phyloP scores from a whole-genome alignment of 768 basidiomycete species.

The Amanita exitialis region DNA sequence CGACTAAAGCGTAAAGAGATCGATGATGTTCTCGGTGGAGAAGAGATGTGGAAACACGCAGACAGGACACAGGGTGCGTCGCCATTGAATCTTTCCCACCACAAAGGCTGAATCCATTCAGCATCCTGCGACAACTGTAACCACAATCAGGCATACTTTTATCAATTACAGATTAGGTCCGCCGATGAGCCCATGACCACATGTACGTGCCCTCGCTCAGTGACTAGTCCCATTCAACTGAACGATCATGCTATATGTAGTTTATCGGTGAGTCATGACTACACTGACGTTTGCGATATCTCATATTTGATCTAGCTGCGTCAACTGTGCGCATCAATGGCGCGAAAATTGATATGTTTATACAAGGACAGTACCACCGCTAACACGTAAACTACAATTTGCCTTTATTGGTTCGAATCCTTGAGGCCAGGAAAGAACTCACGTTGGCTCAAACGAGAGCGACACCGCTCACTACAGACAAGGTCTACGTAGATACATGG shows the following conservation, averaged over 20 bases:
- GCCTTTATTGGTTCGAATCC: too few relatives aligned
- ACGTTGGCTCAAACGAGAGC: too few relatives aligned
- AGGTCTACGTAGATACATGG: too few relatives aligned
- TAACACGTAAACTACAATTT: too few relatives aligned
- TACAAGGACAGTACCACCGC: neutral
- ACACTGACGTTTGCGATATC: neutral
- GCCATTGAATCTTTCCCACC: neutral
- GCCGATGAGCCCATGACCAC: slow-evolving; percentile 89
- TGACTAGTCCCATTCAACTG: neutral
- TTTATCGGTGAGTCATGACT: slow-evolving; percentile 42
- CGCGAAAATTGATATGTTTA: slow-evolving; percentile 40
- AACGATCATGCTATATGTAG: slow-evolving; percentile 18
- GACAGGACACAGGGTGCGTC: slow-evolving; percentile 68
- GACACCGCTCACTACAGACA: too few relatives aligned
- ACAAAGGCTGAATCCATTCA: slow-evolving; percentile 11
- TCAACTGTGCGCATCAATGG: slow-evolving; percentile 57
- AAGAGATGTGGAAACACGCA: slow-evolving; percentile 89
- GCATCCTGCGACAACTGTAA: slow-evolving; percentile 75
- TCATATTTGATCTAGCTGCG: slow-evolving; percentile 32
- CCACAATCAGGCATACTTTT: slow-evolving; percentile 79
- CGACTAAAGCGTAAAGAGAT: slow-evolving; percentile 81
- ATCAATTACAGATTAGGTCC: slow-evolving; percentile 92
- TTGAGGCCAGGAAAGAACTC: too few relatives aligned
- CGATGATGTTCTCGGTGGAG: slow-evolving; percentile 93
- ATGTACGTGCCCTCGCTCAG: slow-evolving; percentile 28